Conservation (phyloP, 371 early-diverging fungal species). For the Mortierella sp. region DNA sequence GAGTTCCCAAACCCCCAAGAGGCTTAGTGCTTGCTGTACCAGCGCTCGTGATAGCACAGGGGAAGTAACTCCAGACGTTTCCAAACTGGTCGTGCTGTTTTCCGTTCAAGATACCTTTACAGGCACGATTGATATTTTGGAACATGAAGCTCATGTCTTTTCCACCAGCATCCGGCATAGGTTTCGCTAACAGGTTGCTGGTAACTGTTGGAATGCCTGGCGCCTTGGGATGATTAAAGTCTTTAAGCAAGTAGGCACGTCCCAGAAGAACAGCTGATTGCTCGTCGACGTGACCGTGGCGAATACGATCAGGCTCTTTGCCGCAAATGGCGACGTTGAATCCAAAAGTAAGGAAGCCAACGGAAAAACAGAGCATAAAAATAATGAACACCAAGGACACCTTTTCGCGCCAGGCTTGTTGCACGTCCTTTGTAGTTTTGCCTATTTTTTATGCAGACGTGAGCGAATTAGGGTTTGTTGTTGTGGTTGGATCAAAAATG, state of each 20-base stretch:
- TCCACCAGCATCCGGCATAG: conserved; percentile 76
- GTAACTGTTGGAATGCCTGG: conserved; percentile 53
- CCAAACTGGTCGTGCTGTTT: conserved; percentile 51
- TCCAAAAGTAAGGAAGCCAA: conserved; percentile 85
- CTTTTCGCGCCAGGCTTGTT: conserved; percentile 91
- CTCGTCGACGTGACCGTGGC: conserved; percentile 61
- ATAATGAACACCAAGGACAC: conserved; percentile 83
- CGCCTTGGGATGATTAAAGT: conserved; percentile 64
- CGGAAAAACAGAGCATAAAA: conserved; percentile 73
- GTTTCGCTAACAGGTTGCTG: conserved; percentile 68
- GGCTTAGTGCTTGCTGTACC: conserved; percentile 61
- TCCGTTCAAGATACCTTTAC: conserved; percentile 68
- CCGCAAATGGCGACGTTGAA: conserved; percentile 74
- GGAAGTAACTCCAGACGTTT: conserved; percentile 71
- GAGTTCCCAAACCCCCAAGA: conserved; percentile 62
- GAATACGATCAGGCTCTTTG: conserved; percentile 64
- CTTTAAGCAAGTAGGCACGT: conserved; percentile 64
- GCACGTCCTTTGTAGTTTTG: conserved; percentile 66
- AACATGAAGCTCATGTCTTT: conserved; percentile 84
- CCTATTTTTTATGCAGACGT: conserved; percentile 43
- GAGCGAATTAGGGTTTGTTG: conserved; percentile 3
- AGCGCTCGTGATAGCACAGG: conserved; percentile 72
- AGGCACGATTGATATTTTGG: conserved; percentile 75
- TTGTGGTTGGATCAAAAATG: neutral
- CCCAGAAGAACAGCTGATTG: conserved; percentile 68